These are phyloP conservation scores for Calonectria pteridis DNA, from an alignment of 2,329 filamentous ascomycete species.

Conservation along the genomic window DNA sequence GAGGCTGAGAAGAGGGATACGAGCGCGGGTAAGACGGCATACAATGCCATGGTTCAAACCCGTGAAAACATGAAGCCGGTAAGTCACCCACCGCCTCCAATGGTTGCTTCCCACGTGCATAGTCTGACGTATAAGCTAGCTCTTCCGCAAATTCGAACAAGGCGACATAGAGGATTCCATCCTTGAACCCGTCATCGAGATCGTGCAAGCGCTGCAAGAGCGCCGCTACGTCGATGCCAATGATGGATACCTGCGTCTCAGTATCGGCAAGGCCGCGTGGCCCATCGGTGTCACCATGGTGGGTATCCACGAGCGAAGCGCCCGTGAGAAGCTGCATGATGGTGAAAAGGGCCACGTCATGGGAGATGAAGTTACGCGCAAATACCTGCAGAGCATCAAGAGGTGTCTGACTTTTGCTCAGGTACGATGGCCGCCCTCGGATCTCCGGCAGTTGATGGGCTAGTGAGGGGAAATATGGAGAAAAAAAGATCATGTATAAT, in stretches of 20 bases:
- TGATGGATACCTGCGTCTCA: slow-evolving; percentile 91
- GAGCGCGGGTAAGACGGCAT: slow-evolving; percentile 83
- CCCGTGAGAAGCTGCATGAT: slow-evolving; percentile 93
- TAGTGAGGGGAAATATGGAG: slow-evolving; percentile 32
- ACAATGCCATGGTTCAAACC: slow-evolving; percentile 87
- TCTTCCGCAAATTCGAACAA: slow-evolving; percentile 91
- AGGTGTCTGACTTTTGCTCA: slow-evolving; percentile 96
- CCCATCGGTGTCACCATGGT: slow-evolving; percentile 99
- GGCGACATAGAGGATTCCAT: slow-evolving; percentile 83
- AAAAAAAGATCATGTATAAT: slow-evolving; percentile 8
- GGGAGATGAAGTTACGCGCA: slow-evolving; percentile 94
- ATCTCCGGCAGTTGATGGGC: slow-evolving; percentile 95
- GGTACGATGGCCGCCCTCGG: slow-evolving; percentile 94
- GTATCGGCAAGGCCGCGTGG: slow-evolving; percentile 97
- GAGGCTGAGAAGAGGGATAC: slow-evolving; percentile 73
- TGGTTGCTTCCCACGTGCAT: neutral
- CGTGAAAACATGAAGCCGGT: slow-evolving; percentile 87
- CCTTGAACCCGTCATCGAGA: slow-evolving; percentile 87
- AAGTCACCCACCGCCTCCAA: slow-evolving; percentile 41
- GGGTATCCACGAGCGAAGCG: slow-evolving; percentile 97
- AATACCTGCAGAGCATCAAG: slow-evolving; percentile 98
- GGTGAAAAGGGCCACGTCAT: slow-evolving; percentile 93
- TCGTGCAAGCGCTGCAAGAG: slow-evolving; percentile 90
- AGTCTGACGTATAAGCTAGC: slow-evolving; percentile 50
- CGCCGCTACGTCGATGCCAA: slow-evolving; percentile 96